Percentiles rank a stretch among this genome's conserved stretches.
phyloP scores from a whole-genome alignment of 2,329 filamentous ascomycete genomes.

The Diaporthe citrichinensis region DNA sequence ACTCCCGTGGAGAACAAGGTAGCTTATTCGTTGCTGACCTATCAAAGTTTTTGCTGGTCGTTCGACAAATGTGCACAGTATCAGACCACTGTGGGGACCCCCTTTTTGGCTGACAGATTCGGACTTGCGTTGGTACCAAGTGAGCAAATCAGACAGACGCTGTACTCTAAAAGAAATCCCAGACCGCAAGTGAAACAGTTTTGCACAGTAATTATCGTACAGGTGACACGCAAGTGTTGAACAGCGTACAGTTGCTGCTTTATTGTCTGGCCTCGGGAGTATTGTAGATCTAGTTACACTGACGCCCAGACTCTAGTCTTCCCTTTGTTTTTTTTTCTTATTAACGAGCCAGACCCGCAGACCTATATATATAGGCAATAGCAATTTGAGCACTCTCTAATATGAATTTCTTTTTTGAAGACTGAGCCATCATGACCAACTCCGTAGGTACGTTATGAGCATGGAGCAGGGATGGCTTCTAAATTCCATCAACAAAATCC shows the following conservation, averaged over 20 bases:
- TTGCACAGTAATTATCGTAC: neutral
- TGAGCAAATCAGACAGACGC: neutral
- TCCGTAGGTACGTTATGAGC: no score
- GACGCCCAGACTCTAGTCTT: neutral
- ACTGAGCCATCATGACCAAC: no score
- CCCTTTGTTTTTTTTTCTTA: no score
- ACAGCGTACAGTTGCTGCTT: neutral
- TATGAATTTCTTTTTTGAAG: no score
- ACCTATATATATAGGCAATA: no score
- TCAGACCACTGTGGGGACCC: constrained; percentile 27
- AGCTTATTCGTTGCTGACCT: constrained; percentile 23
- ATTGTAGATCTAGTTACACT: neutral
- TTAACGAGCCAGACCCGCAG: no score
- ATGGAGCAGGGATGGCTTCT: no score
- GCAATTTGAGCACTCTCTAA: no score
- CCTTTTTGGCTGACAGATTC: constrained; percentile 10
- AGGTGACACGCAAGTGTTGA: neutral
- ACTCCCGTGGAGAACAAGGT: neutral
- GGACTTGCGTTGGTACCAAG: neutral
- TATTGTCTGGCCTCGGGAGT: neutral
- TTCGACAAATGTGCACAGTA: constrained; percentile 16
- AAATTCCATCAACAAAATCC: neutral
- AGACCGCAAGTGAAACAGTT: neutral
- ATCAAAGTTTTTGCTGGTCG: constrained; percentile 14
- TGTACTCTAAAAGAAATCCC: no score